Percentiles rank a stretch among this genome's conserved stretches.
Conservation (phyloP, 495 filamentous ascomycete genomes). For the Lasiosphaeria ovina region DNA sequence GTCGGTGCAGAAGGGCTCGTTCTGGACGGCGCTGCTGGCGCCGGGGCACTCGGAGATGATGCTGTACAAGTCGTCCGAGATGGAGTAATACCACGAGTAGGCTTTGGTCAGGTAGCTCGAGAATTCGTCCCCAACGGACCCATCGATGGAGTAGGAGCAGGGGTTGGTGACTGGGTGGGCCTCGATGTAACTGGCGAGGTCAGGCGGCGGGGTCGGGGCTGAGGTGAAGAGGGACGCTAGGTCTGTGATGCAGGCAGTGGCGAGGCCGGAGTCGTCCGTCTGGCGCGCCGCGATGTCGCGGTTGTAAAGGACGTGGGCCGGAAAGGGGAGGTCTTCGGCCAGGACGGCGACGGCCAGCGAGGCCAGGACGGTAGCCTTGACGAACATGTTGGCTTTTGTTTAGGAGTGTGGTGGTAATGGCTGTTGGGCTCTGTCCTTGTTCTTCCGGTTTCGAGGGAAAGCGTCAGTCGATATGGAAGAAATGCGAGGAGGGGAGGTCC, state of each 20-base stretch:
- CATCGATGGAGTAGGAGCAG: constrained; percentile 14
- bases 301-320: background rate
- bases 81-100: constrained; percentile 13
- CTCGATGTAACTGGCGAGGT: background rate
- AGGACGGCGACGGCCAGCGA: constrained; percentile 9
- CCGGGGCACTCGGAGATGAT: constrained; percentile 19
- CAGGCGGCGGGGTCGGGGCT: constrained; percentile 23
- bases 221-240: constrained; percentile 15
- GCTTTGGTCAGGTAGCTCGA: constrained; percentile 10
- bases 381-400: constrained; percentile 15
- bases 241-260: constrained; percentile 11
- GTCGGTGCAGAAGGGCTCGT: background rate
- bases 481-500: too few species aligned
- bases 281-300: constrained; percentile 12
- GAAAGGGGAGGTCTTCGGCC: constrained; percentile 1
- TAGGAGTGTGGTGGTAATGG: background rate
- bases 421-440: background rate
- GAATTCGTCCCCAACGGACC: constrained; percentile 8
- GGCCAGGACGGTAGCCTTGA: constrained; percentile 18
- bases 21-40: too few species aligned
- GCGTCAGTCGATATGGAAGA: too few species aligned
- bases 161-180: constrained; percentile 11
- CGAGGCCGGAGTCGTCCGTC: constrained; percentile 12
- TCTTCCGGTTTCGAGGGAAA: background rate
- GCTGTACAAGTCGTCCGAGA: constrained; percentile 7